Conservation (phyloP, 208 protist species). For the Strigomonas culicis region DNA sequence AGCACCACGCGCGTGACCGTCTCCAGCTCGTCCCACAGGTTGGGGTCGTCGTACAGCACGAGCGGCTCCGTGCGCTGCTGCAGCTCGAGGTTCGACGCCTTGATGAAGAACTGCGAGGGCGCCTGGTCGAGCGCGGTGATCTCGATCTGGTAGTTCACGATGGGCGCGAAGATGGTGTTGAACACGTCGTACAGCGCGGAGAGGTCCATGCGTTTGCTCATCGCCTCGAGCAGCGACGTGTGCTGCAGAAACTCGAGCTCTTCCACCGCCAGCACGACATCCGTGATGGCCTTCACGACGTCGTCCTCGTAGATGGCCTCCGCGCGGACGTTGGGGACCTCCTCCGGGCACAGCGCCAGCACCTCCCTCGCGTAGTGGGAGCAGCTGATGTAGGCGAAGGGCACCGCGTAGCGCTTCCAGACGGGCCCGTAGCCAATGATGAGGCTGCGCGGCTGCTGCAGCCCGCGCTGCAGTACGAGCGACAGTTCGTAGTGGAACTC, state of each 20-base stretch:
- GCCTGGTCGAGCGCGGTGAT: slow-evolving; percentile 54
- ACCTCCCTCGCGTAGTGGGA: slow-evolving; percentile 78
- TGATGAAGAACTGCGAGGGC: slow-evolving; percentile 70
- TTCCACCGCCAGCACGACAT: slow-evolving; percentile 72
- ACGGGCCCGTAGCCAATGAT: slow-evolving; percentile 78
- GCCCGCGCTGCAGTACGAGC: slow-evolving; percentile 49
- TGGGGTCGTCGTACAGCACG: slow-evolving; percentile 64
- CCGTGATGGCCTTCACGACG: slow-evolving; percentile 82
- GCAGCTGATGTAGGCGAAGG: slow-evolving; percentile 73
- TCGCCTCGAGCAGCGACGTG: slow-evolving; percentile 70
- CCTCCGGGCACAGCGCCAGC: slow-evolving; percentile 74
- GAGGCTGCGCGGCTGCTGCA: slow-evolving; percentile 49
- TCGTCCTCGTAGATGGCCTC: slow-evolving; percentile 85
- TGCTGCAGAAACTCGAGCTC: slow-evolving; percentile 64
- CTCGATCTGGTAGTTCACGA: slow-evolving; percentile 86
- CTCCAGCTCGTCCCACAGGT: slow-evolving; percentile 72
- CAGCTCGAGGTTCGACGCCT: slow-evolving; percentile 57
- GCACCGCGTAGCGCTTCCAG: slow-evolving; percentile 87
- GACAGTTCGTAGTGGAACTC: slow-evolving; percentile 88
- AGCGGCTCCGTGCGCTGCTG: slow-evolving; percentile 73
- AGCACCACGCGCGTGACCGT: slow-evolving; percentile 47
- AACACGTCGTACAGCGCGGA: slow-evolving; percentile 79
- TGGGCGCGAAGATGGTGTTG: slow-evolving; percentile 62
- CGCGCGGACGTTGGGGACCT: slow-evolving; percentile 77
- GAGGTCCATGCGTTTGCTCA: slow-evolving; percentile 72